Evolutionary conservation across 306 rosid species (phyloP), one percentile per base, ranked within the genome.

Genomic region (Cucumis melo): DNA sequence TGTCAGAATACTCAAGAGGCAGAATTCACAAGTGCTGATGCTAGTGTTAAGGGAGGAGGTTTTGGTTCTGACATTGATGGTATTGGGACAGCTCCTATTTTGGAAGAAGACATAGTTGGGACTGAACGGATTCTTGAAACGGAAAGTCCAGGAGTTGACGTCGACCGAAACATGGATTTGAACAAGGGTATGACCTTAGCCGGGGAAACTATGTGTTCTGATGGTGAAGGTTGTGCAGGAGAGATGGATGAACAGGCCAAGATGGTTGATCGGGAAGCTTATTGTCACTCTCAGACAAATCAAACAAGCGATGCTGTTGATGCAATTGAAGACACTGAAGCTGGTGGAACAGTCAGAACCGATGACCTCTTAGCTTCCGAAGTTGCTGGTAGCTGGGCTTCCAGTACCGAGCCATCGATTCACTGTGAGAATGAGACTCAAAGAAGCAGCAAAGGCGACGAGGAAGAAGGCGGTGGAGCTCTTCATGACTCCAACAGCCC

Each of bases 351-450:
- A 54, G 81, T 91, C 79, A 81, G 89, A 84, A 90, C 97, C 0
- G 82, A 79, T 15, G 97, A 91, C 86, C 98, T 94, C 85, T 70
- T 91, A 81, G 76, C 98, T 78, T 94, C 97, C 46, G 98, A 94
- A 89, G 91, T 86, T 38, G 91, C 86, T 15, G 97, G 96, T 76
- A 94, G 97, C 89, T 94, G 96, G 97, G 96, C 93, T 74, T 89
- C 85, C 81, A 94, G 88, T 84, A 87, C 97, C 5, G 94, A 88
- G 29, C 96, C 97, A 79, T 93, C 97, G 55, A 68, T 83, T 61
- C 88, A 86, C 20, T 92, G 86, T 36, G 98, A 88, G 76, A 89
- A 90, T 81, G 89, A 85, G 63, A 87, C 98, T 76, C 90, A 76
- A 70, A 46, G 81, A 80, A 84, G 89, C 74, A 84, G 89, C 74